These are phyloP conservation scores for Sarocladium strictum DNA, from an alignment of 2,329 filamentous ascomycete genomes.

Conservation along the genomic window DNA sequence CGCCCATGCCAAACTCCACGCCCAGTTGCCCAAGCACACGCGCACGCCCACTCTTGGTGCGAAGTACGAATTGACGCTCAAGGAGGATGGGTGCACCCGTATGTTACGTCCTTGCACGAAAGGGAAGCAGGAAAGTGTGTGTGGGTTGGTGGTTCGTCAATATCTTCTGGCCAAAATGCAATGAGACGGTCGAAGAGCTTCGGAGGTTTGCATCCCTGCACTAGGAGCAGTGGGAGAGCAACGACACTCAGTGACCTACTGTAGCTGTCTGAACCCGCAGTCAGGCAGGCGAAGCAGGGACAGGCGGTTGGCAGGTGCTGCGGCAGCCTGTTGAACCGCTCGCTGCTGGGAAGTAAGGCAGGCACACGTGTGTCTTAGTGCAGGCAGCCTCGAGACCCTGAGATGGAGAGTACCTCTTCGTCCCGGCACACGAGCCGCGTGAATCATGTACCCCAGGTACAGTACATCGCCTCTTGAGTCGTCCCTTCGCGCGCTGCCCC, in stretches of 20 bases:
- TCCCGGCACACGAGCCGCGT: not conserved
- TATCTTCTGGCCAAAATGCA: slow-evolving; percentile 3
- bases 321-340: not conserved
- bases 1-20: slow-evolving; percentile 5
- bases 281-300: too few species aligned
- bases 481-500: not conserved
- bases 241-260: too few species aligned
- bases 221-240: too few species aligned
- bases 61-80: too few species aligned
- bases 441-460: slow-evolving; percentile 5
- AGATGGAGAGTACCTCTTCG: not conserved
- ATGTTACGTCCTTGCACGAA: not conserved
- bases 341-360: not conserved
- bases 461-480: not conserved
- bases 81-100: slow-evolving; percentile 3
- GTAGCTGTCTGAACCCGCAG: too few species aligned
- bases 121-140: not conserved
- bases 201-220: not conserved
- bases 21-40: not conserved
- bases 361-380: not conserved
- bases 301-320: not conserved
- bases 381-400: slow-evolving; percentile 1
- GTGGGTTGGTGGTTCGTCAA: not conserved
- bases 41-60: slow-evolving; percentile 3
- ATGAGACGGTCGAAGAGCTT: not conserved